Evolutionary conservation across 331 rosid genomes (phyloP).

Genomic region (Pyracantha coccinea): DNA sequence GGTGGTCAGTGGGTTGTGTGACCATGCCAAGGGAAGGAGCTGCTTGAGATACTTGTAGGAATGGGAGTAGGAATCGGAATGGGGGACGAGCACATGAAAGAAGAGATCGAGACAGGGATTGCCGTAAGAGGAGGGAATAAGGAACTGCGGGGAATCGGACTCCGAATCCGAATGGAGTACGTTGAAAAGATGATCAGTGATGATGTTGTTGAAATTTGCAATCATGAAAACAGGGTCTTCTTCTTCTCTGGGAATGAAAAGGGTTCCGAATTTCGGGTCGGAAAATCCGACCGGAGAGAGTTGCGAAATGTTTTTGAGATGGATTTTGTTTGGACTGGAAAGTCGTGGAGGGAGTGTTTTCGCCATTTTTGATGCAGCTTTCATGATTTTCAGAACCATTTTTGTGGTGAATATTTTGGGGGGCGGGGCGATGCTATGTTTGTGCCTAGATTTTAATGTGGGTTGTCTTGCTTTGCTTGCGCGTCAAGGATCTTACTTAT

Average conservation of each 20-base stretch:
- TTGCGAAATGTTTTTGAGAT: neutral
- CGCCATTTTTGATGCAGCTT: neutral
- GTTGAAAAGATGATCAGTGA: too few species aligned
- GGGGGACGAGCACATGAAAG: neutral
- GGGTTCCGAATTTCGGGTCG: neutral
- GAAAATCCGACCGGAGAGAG: neutral
- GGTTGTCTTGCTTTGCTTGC: too few species aligned
- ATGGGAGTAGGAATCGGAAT: neutral
- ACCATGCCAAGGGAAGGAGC: neutral
- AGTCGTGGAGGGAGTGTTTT: neutral
- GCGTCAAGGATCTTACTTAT: too few species aligned
- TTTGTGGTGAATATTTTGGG: neutral
- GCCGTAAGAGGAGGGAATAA: neutral
- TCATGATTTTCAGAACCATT: neutral
- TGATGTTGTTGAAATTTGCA: neutral
- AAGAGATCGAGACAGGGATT: neutral
- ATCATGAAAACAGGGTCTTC: neutral
- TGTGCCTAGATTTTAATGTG: too few species aligned
- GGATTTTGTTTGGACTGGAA: neutral
- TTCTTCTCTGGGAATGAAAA: neutral
- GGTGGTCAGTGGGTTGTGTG: neutral
- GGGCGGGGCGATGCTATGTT: too few species aligned
- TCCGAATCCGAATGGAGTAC: too few species aligned
- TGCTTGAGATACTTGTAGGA: neutral
- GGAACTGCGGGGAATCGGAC: neutral